Percentiles rank a stretch among this genome's conserved stretches.
Conservation (phyloP, 768 basidiomycete species). For the Macrolepiota fuliginosa region DNA sequence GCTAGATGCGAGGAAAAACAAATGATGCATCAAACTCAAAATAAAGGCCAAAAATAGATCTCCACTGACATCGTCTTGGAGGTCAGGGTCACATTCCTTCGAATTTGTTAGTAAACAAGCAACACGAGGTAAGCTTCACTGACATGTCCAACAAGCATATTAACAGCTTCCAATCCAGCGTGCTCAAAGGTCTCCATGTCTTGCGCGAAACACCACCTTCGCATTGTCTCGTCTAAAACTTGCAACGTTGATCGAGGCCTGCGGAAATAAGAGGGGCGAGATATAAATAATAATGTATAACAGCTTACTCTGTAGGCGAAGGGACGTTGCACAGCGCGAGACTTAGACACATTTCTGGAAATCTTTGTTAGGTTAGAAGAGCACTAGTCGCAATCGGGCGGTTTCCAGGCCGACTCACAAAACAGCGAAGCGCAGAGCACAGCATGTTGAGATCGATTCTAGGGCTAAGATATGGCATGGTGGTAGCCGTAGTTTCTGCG, state of each 20-base stretch:
- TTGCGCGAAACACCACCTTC: constrained; percentile 61
- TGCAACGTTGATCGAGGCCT: constrained; percentile 43
- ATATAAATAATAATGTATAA: not conserved
- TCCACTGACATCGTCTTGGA: constrained; percentile 60
- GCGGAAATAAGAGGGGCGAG: not conserved
- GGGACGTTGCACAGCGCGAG: constrained; percentile 69
- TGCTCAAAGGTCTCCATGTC: constrained; percentile 70
- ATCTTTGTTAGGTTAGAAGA: constrained; percentile 37
- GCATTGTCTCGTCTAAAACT: constrained; percentile 61
- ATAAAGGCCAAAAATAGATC: not conserved
- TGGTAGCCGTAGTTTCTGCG: constrained; percentile 59
- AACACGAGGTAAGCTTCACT: constrained; percentile 20
- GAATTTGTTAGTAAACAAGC: not conserved
- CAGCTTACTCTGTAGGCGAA: constrained; percentile 60
- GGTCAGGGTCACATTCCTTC: constrained; percentile 52
- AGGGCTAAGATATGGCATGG: constrained; percentile 70
- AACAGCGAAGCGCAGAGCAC: constrained; percentile 61
- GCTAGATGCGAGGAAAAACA: constrained; percentile 31
- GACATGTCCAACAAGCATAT: constrained; percentile 56
- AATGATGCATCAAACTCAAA: constrained; percentile 1
- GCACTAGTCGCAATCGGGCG: not conserved
- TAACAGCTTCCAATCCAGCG: constrained; percentile 56
- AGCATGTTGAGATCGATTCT: constrained; percentile 55
- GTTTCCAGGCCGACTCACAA: constrained; percentile 46
- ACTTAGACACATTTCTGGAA: constrained; percentile 69